phyloP scores from a whole-genome alignment of 208 protist species.

The Trypanosoma congolense region DNA sequence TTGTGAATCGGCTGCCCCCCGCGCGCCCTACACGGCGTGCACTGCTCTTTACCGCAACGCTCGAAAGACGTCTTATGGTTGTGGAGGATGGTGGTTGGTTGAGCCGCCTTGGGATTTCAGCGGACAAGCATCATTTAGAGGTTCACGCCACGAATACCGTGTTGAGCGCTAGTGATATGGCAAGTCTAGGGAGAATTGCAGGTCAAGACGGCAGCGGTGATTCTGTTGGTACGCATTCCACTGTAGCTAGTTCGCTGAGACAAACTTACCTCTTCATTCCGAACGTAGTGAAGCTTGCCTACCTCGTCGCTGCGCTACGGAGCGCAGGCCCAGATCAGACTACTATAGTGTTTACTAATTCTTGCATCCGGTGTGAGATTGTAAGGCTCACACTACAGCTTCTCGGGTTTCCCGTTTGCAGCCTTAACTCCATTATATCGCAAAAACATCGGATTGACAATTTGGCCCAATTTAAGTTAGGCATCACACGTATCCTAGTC shows the following conservation, averaged over 20 bases:
- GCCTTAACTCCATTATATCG: conserved; percentile 96
- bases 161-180: background rate
- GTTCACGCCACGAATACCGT: conserved; percentile 25
- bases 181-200: background rate
- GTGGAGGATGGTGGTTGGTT: conserved; percentile 25
- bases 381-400: conserved; percentile 84
- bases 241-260: conserved; percentile 40
- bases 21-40: conserved; percentile 31
- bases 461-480: conserved; percentile 96
- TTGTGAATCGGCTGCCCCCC: conserved; percentile 39
- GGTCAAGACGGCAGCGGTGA: conserved; percentile 1
- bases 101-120: conserved; percentile 35
- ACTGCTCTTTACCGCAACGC: conserved; percentile 78
- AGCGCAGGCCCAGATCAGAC: conserved; percentile 51
- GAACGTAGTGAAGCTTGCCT: conserved; percentile 79
- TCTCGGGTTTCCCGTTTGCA: conserved; percentile 94
- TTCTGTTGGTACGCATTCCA: conserved; percentile 6
- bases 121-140: conserved; percentile 13
- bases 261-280: conserved; percentile 78
- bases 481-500: conserved; percentile 85
- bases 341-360: conserved; percentile 86
- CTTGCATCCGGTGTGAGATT: conserved; percentile 76
- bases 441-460: conserved; percentile 96
- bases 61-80: conserved; percentile 51
- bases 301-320: conserved; percentile 67